These are phyloP conservation scores for Globisporangium rhizosaccharum DNA, from an alignment of 352 stramenopile species.

Conservation along the genomic window DNA sequence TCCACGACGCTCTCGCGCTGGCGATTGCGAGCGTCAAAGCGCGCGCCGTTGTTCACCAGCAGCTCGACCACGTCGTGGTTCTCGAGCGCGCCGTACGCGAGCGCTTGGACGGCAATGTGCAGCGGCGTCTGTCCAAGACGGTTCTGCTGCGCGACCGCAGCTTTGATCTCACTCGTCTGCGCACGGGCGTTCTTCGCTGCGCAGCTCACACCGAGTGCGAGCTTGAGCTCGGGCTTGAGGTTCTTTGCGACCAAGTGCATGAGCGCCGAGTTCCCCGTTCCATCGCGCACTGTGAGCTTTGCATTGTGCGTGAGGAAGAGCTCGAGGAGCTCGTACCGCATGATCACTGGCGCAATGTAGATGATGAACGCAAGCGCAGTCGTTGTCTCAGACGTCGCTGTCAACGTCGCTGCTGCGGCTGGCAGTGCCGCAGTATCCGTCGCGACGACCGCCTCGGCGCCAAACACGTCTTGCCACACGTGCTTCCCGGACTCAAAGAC, in stretches of 20 bases:
- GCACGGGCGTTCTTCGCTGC: conserved; percentile 35
- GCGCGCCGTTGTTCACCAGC: conserved; percentile 37
- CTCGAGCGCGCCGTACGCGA: conserved; percentile 60
- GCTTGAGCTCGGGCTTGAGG: conserved; percentile 31
- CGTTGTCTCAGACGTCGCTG: conserved; percentile 26
- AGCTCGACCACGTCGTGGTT: conserved; percentile 46
- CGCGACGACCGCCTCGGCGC: conserved; percentile 26
- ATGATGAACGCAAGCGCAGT: conserved; percentile 38
- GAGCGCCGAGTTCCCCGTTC: conserved; percentile 49
- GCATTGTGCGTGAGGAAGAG: conserved; percentile 56
- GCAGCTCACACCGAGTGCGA: conserved; percentile 40
- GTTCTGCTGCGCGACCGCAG: conserved; percentile 37
- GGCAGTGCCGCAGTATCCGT: conserved; percentile 7
- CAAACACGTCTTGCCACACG: conserved; percentile 27
- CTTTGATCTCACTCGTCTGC: conserved; percentile 32
- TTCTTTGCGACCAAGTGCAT: conserved; percentile 60
- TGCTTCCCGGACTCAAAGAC: too few relatives aligned
- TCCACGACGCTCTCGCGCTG: conserved; percentile 38
- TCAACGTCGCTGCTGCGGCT: conserved; percentile 14
- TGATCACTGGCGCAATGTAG: conserved; percentile 23
- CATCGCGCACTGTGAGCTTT: conserved; percentile 40
- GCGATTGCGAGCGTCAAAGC: conserved; percentile 29
- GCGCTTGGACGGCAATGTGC: conserved; percentile 57
- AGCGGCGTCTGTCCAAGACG: conserved; percentile 35
- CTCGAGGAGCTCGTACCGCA: conserved; percentile 34